Conservation (phyloP, 2,329 filamentous ascomycete species). For the Neonectria neomacrospora region DNA sequence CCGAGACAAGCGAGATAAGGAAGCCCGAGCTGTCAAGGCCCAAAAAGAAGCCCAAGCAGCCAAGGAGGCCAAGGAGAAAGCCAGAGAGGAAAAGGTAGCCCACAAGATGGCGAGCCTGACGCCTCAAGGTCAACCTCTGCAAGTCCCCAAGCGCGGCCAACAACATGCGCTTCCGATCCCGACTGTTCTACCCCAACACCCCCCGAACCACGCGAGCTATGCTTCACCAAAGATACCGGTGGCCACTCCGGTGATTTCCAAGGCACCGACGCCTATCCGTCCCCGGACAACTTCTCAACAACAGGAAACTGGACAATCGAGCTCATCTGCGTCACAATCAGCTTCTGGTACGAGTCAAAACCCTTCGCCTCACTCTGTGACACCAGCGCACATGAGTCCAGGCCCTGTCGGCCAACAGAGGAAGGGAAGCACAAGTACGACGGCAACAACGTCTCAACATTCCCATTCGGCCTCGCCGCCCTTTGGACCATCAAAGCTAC, state of each 20-base stretch:
- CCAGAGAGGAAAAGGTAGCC: conserved; percentile 70
- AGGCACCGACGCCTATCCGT: conserved; percentile 82
- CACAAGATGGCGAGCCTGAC: conserved; percentile 54
- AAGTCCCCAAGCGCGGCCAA: conserved; percentile 52
- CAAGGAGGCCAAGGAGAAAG: conserved; percentile 66
- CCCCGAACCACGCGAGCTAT: conserved; percentile 65
- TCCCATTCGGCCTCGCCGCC: conserved; percentile 68
- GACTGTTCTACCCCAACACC: conserved; percentile 67
- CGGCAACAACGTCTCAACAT: conserved; percentile 44
- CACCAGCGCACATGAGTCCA: conserved; percentile 73
- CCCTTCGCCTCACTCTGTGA: conserved; percentile 69
- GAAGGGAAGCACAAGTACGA: conserved; percentile 66
- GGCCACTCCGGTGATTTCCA: conserved; percentile 84
- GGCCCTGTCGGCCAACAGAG: conserved; percentile 70
- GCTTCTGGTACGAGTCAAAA: conserved; percentile 65
- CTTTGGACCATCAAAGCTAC: conserved; percentile 48
- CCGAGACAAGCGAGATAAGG: conserved; percentile 70
- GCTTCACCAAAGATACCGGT: conserved; percentile 83
- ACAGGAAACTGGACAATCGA: conserved; percentile 76
- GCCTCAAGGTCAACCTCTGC: conserved; percentile 42
- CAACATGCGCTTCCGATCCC: conserved; percentile 58
- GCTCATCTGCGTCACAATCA: conserved; percentile 76
- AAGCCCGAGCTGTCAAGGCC: conserved; percentile 65
- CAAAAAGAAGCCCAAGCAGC: conserved; percentile 67
- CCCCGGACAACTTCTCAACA: conserved; percentile 84